Percentiles rank a stretch among this genome's conserved stretches.
Conservation (phyloP, 768 basidiomycete genomes). For the Paxillus rubicundulus region DNA sequence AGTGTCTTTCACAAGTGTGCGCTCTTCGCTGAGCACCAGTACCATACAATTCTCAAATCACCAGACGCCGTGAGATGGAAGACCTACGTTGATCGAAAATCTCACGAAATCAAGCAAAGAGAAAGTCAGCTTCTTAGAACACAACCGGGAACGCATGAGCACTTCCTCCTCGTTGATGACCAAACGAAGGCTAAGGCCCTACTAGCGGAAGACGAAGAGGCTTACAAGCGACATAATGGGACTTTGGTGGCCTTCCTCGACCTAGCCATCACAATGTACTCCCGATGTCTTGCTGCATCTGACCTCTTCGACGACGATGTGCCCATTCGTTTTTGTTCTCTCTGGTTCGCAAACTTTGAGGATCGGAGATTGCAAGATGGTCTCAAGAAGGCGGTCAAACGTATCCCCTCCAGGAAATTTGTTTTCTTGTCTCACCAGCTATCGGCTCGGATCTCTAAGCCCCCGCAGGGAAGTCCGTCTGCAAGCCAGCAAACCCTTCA, state of each 20-base stretch:
- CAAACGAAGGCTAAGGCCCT: slow-evolving; percentile 45
- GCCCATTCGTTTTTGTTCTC: slow-evolving; percentile 77
- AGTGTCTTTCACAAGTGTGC: slow-evolving; percentile 80
- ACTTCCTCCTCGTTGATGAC: slow-evolving; percentile 34
- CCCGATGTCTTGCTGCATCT: slow-evolving; percentile 65
- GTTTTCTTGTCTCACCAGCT: slow-evolving; percentile 93
- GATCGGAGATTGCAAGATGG: slow-evolving; percentile 45
- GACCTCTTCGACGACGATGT: slow-evolving; percentile 75
- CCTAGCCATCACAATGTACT: slow-evolving; percentile 84
- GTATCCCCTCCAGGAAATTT: slow-evolving; percentile 84
- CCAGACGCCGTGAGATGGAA: slow-evolving; percentile 69
- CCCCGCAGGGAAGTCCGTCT: slow-evolving; percentile 26
- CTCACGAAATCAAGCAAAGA: slow-evolving; percentile 60
- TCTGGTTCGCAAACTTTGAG: slow-evolving; percentile 90
- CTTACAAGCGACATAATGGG: slow-evolving; percentile 38
- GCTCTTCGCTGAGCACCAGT: slow-evolving; percentile 86
- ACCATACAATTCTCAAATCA: slow-evolving; percentile 64
- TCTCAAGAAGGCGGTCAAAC: slow-evolving; percentile 46
- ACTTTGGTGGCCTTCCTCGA: slow-evolving; percentile 62
- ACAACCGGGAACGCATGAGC: slow-evolving; percentile 17
- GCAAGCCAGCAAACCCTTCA: slow-evolving; percentile 61
- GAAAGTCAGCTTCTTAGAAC: slow-evolving; percentile 34
- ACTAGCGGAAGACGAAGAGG: slow-evolving; percentile 52
- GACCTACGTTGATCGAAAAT: slow-evolving; percentile 71
- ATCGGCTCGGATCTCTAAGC: slow-evolving; percentile 75